Evolutionary conservation across 108 stramenopile species (phyloP).

Genomic region (Fragilaria crotonensis): DNA sequence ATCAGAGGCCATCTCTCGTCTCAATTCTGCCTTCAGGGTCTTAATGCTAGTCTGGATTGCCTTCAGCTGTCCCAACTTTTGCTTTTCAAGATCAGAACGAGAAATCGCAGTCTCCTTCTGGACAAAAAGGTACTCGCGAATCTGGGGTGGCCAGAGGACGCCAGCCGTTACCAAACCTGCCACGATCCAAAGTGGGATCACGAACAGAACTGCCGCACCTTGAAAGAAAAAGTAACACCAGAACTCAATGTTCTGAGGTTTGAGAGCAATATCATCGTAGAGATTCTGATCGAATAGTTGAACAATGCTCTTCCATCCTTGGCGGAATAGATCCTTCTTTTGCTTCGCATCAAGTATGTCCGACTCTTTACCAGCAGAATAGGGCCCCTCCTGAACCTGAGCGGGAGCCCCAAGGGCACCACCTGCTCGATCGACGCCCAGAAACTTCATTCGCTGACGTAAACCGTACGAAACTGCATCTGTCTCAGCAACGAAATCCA

Average conservation of each 20-base stretch:
- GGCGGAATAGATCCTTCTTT: constrained; percentile 3
- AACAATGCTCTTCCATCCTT: constrained; percentile 31
- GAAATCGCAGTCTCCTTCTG: constrained; percentile 57
- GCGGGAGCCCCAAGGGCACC: constrained; percentile 5
- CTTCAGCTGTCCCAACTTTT: constrained; percentile 60
- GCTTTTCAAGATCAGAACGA: constrained; percentile 56
- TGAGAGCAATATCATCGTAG: constrained; percentile 20
- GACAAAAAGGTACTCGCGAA: constrained; percentile 57
- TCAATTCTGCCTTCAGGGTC: constrained; percentile 49
- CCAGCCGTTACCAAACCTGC: constrained; percentile 33
- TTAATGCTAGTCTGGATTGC: constrained; percentile 52
- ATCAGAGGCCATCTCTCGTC: constrained; percentile 59
- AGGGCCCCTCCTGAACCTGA: constrained; percentile 14
- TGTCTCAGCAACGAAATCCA: constrained; percentile 54
- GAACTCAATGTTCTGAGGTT: constrained; percentile 35
- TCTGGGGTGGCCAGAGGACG: constrained; percentile 45
- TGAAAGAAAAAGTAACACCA: constrained; percentile 33
- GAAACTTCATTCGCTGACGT: constrained; percentile 9
- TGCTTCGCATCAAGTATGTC: constrained; percentile 11
- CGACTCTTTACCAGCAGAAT: constrained; percentile 3
- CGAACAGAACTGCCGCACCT: constrained; percentile 17
- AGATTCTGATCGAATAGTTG: constrained; percentile 34
- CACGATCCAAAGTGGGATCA: constrained; percentile 41
- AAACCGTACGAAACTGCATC: constrained; percentile 36
- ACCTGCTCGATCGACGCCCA: constrained; percentile 6